Evolutionary conservation across 2,329 filamentous ascomycete species (phyloP), one percentile per base, ranked within the genome.

Genomic region (Hortaea werneckii): DNA sequence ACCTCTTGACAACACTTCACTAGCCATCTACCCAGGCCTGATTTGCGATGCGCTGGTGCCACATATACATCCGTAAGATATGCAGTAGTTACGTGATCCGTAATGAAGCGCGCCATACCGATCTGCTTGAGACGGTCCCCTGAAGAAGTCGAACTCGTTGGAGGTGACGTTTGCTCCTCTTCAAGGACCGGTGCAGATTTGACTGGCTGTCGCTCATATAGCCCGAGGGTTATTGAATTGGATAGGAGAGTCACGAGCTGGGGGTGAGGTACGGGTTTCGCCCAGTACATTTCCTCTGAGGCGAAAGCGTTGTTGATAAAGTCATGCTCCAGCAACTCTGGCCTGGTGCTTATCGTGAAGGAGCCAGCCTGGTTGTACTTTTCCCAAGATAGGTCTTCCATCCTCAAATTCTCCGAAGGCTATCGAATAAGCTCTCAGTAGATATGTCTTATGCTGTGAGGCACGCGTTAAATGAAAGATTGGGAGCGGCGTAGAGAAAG

Each of bases 201-300:
- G 1, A 12, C 7, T 9, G 47, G 48, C 2, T 28, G 26, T 5
- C 49, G 37, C 34, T 47, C 46, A 49, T 61, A 62, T 1, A 63
- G 49, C 3, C 57, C 58, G 4, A 62, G 47, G 5, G 54, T 58
- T 5, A 58, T 34, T 4, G 60, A 62, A 34, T 59, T 51, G 2
- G 43, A 29, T 1, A 63, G 54, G 42, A 58, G 51, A 5, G 47
- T 42, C 12, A 47, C 34, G 1, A 62, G 45, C 2, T 51, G 44
- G 4, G 51, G 38, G 6, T 34, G 7, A 4, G 54, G 44, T 10
- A 63, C 48, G 5, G 50, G 42, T 32, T 50, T 52, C 2, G 59
- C 58, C 60, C 61, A 63, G 40, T 55, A 56, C 46, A 60, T 61
- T 20, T 61, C 58, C 10, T 56, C 47, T 27, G 47, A 44, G 8